Evolutionary conservation across 2,329 filamentous ascomycete genomes (phyloP), one percentile per base, ranked within the genome.

Genomic region (Uncinocarpus reesii): DNA sequence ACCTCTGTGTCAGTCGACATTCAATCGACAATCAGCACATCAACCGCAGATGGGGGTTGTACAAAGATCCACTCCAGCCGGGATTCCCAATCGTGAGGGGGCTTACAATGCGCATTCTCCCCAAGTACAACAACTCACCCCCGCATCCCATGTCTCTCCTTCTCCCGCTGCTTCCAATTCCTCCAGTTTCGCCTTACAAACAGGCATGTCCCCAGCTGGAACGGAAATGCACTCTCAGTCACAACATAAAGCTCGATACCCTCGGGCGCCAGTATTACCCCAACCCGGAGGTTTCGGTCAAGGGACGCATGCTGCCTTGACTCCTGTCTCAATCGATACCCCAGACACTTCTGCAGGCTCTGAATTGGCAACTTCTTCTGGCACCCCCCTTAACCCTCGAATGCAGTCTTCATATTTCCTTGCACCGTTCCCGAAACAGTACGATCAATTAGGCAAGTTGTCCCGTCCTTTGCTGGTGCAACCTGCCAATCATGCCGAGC

Each of bases 371-470:
- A 23, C 16, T 10, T 28, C 37, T 15, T 26, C 38, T 29, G n/a
- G 35, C 26, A 43, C 36, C 36, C 13, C 23, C 41, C 5, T 26
- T 15, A 26, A 36, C 16, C 44, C 63, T 40, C 65, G 65, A 13
- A 56, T 68, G 40, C 65, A 74, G 34, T 68, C 72, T 15, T 66
- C 69, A 46, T 94, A 84, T 68, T 95, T 94, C 63, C 81, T 85
- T 42, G 84, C 86, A 50, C 84, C 86, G 15, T 95, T 94, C 69
- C 87, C 93, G 63, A 92, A 85, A 65, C 90, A 95, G 66, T 89
- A 93, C 68, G 86, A 93, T 68, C 87, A 95, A 74, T 80, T 96
- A 67, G 90, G 90, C 84, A 87, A 85, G 88, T 75, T 76, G 62
- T 67, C 76, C 26, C 46, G 18, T 20, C 29, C 26, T 11, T 26